phyloP scores from a whole-genome alignment of 495 filamentous ascomycete species.

The Aspergillus ellipticus region DNA sequence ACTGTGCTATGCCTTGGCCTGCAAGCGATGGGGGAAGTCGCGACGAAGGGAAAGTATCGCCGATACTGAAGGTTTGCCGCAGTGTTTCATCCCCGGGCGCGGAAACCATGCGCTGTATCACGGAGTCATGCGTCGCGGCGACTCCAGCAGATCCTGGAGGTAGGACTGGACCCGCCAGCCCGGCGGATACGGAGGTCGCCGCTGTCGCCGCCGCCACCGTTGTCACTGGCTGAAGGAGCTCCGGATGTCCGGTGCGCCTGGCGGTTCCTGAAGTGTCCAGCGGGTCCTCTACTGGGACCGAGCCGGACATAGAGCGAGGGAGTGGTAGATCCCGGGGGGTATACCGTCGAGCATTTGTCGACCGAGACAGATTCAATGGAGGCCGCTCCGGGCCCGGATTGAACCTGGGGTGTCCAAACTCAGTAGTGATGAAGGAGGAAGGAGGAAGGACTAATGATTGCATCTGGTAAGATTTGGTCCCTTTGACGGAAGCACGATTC shows the following conservation, averaged over 20 bases:
- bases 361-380: constrained; percentile 65
- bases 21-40: constrained; percentile 29
- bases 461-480: constrained; percentile 32
- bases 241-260: constrained; percentile 48
- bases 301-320: constrained; percentile 84
- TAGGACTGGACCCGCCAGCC: constrained; percentile 24
- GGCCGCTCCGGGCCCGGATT: constrained; percentile 59
- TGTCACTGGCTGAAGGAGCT: constrained; percentile 36
- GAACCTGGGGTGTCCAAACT: constrained; percentile 42
- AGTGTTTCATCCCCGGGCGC: constrained; percentile 14
- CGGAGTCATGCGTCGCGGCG: constrained; percentile 13
- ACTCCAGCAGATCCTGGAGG: constrained; percentile 24
- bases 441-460: constrained; percentile 49
- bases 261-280: constrained; percentile 55
- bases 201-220: constrained; percentile 36
- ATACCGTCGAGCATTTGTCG: constrained; percentile 63
- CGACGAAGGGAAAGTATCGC: constrained; percentile 29
- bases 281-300: constrained; percentile 60
- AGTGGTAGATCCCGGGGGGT: constrained; percentile 63
- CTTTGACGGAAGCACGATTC: constrained; percentile 18
- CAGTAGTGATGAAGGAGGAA: constrained; percentile 38
- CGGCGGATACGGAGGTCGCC: constrained; percentile 21
- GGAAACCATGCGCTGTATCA: constrained; percentile 13
- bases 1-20: constrained; percentile 22
- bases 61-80: constrained; percentile 14